Conservation (phyloP, 495 filamentous ascomycete species). For the Aspergillus conjunctus region DNA sequence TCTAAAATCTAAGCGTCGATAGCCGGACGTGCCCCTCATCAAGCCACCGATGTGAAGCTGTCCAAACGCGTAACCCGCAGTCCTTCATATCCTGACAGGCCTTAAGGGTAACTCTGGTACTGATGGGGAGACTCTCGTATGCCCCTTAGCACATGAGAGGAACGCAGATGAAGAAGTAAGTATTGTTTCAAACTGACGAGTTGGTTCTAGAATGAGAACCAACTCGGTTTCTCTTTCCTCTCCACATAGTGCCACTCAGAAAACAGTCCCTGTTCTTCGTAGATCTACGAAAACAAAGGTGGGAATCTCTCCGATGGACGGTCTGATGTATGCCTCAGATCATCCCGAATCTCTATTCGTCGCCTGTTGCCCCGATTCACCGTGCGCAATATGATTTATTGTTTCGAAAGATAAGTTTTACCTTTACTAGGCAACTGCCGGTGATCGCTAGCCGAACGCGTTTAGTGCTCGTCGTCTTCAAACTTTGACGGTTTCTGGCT, state of each 20-base stretch:
- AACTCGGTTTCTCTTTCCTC: no score
- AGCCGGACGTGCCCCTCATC: neutral
- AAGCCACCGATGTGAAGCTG: neutral
- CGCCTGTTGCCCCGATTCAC: neutral
- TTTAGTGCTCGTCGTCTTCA: neutral
- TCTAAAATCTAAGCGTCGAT: constrained; percentile 9
- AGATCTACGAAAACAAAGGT: neutral
- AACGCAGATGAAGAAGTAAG: no score
- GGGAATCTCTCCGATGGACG: neutral
- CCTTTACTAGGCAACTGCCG: neutral
- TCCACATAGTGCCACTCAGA: neutral
- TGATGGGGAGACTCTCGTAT: neutral
- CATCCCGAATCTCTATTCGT: neutral
- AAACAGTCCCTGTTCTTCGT: neutral
- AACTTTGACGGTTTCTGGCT: neutral
- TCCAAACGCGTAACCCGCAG: neutral
- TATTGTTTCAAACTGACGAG: no score
- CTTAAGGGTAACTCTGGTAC: neutral
- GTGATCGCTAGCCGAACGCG: neutral
- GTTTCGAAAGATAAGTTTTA: neutral
- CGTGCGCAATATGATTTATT: neutral
- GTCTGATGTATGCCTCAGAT: neutral
- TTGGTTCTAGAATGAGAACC: no score
- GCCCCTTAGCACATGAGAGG: neutral
- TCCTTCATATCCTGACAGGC: neutral